phyloP scores from a whole-genome alignment of 345 rosid species.

The Carallia brachiata region DNA sequence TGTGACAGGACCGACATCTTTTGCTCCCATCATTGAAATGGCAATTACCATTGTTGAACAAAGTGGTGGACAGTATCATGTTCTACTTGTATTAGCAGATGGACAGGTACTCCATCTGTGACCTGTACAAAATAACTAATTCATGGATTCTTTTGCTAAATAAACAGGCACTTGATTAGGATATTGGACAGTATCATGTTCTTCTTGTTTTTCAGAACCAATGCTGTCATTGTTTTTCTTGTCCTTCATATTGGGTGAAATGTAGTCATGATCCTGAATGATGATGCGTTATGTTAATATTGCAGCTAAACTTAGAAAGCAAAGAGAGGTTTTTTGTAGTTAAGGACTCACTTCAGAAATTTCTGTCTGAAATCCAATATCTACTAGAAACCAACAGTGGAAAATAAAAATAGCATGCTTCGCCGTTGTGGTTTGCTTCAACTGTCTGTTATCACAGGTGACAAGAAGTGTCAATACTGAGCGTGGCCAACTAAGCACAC shows the following conservation, averaged over 20 bases:
- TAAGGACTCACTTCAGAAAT: neutral
- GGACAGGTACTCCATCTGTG: slow-evolving; percentile 69
- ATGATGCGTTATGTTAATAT: neutral
- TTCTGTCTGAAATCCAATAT: neutral
- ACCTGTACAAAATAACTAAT: neutral
- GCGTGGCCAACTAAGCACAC: slow-evolving; percentile 75
- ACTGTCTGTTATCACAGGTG: slow-evolving; percentile 44
- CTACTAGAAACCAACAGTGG: neutral
- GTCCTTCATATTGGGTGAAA: neutral
- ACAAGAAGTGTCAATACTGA: slow-evolving; percentile 90
- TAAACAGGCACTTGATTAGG: neutral
- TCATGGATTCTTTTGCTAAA: neutral
- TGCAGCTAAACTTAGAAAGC: neutral
- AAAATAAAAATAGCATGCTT: neutral
- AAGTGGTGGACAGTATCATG: slow-evolving; percentile 95
- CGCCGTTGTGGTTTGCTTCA: neutral
- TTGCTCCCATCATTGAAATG: slow-evolving; percentile 94
- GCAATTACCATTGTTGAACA: slow-evolving; percentile 89
- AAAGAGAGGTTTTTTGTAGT: neutral
- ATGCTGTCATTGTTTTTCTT: neutral
- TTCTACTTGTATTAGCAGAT: slow-evolving; percentile 86
- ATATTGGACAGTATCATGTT: no score
- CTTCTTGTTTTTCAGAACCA: neutral
- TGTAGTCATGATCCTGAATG: neutral
- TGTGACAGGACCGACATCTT: slow-evolving; percentile 86